phyloP scores from a whole-genome alignment of 371 early-diverging fungal species.

The Polyrhizophydium stewartii region DNA sequence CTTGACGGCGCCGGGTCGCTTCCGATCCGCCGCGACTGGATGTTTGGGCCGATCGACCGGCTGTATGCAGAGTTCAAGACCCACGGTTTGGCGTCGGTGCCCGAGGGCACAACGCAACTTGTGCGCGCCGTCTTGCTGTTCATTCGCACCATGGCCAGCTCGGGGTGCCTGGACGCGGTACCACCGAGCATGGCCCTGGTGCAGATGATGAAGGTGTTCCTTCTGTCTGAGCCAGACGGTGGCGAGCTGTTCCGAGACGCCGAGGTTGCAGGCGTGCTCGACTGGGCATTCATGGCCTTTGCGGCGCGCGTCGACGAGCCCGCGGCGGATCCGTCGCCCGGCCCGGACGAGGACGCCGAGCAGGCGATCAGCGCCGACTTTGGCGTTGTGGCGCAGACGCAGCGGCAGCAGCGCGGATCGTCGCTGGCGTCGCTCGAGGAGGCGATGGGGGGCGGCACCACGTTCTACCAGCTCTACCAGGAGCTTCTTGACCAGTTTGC shows the following conservation, averaged over 20 bases:
- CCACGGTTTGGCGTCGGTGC: background rate
- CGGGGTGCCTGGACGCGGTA: background rate
- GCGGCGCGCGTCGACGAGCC: background rate
- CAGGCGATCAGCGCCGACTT: background rate
- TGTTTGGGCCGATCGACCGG: background rate
- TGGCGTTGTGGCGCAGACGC: background rate
- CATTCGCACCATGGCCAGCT: background rate
- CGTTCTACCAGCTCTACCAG: conserved; percentile 26
- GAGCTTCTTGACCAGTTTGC: conserved; percentile 24
- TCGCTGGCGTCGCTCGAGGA: conserved; percentile 5
- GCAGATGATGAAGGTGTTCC: conserved; percentile 13
- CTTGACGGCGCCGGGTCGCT: background rate
- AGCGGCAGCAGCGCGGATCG: background rate
- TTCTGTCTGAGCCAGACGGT: conserved; percentile 8
- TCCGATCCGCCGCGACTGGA: background rate
- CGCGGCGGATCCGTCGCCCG: background rate
- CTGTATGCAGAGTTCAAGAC: background rate
- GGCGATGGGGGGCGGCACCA: conserved; percentile 2
- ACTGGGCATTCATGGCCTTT: background rate
- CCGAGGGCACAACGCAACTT: background rate
- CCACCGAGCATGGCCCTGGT: background rate
- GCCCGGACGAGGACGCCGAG: background rate
- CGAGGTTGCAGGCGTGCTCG: background rate
- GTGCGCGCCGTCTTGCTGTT: background rate
- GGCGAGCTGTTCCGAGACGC: conserved; percentile 8